Base-by-base conservation (phyloP, 1,284 basidiomycete species). In the Malassezia slooffiae region DNA sequence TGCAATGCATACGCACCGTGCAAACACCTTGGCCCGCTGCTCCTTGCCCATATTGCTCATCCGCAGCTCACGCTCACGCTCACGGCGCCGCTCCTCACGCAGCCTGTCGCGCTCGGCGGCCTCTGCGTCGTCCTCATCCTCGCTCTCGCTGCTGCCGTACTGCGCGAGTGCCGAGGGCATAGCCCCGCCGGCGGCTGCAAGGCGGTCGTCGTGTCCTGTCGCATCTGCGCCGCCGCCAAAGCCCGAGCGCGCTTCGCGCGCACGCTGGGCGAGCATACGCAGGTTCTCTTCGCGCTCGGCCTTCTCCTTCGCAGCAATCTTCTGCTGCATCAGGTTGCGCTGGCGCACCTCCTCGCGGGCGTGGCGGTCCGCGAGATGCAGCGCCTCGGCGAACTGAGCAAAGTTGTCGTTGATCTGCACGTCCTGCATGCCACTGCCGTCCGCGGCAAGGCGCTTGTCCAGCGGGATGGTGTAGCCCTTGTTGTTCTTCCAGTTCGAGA, bases 401-500 rank as follows among this genome's bases (percentile, higher is more conserved):
- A 99, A 99, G 72, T 91, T 90, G 72, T 99, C 93, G 65, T 97
- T 97, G 71, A 99, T 97, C 67, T 89, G 84, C 52, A 96, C 89
- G 70, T 99, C 93, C 71, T 97, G 91, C 32, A 99, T 75, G 41
- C 91, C 90, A 58, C 91, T 80, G 12, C 91, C 93, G 71, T 97
- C 91, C 10, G 93, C 91, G 16, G 93, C 93, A 36, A 99, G 76
- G 60, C 93, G 86, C 74, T 99, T 97, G 71, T 97, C 93, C 19
- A 97, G 77, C 21, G 93, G 90, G 59, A 97, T 96, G 5, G 91
- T 97, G 73, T 91, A 97, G 77, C 93, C 93, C 73, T 96, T 96
- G 80, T 97, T 96, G 76, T 99, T 99, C 76, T 99, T 99, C 93
- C 93, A 99, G 73, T 97, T 99, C 24, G 89, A 95, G 54, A 99